Base-by-base conservation (phyloP, 1,284 basidiomycete genomes). In the Puccinia polysora region DNA sequence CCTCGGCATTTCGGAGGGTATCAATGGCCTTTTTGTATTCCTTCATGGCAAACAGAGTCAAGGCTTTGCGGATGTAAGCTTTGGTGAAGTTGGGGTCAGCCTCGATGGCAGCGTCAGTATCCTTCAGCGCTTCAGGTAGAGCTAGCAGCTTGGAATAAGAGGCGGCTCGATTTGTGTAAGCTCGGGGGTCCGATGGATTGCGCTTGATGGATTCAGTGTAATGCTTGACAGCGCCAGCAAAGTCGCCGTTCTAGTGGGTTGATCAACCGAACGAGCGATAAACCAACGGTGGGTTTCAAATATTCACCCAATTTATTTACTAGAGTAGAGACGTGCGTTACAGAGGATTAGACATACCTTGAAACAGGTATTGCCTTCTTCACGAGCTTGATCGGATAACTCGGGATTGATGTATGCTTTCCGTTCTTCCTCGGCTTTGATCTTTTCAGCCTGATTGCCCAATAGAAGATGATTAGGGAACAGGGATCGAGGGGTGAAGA, bases 151-250 rank as follows among this genome's bases (percentile, higher is more conserved):
- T 98, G 80, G 89, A 92, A 82, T 97, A 97, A 20, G 93, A 94
- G 34, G 92, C 89, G 18, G 96, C 91, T 68, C 95, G 88, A 83
- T 99, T 99, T 79, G 94, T 97, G 84, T 96, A 98, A 14, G 91
- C 92, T 75, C 89, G 85, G 12, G 96, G 86, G 78, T 99, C 95
- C 38, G 81, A 80, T 53, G 96, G 96, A 77, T 91, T 88, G 65
- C 96, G 88, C 83, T 97, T 97, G 84, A 98, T 96, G 74, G 91
- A 89, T 82, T 99, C 96, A 14, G 89, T 86, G 82, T 98, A 99
- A 50, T 86, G 84, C 82, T 90, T 92, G 75, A 98, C 94, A 0
- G 94, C 90, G n/a, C 84, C 87, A n/a, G 87, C 92, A 81, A 91
- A 97, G 80, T 93, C 87, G 32, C 91, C 93, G 1, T 82, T 84